Base-by-base conservation (phyloP, 768 basidiomycete genomes). In the Psilocybe cubensis region DNA sequence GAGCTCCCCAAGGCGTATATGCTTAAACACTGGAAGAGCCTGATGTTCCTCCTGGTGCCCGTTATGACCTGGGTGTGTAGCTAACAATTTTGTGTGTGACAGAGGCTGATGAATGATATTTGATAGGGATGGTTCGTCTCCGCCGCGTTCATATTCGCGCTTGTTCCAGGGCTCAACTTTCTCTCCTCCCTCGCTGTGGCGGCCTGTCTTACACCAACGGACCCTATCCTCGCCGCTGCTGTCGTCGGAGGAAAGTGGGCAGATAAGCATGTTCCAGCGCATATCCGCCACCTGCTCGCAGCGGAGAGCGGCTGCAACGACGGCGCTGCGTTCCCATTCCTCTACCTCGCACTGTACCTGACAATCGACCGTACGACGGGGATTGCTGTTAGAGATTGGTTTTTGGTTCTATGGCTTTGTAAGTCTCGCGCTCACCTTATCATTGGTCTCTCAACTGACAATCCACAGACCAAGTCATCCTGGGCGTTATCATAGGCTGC, bases 1-100 rank as follows among this genome's bases (percentile, higher is more conserved):
- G 97, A 99, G 69, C 79, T 98, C 69, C 97, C 97, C 21, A 94
- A 95, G 75, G 92, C 92, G 3, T 99, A 98, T 74, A 91, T 98
- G 83, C 77, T 80, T 20, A 82, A 85, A n/a, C 97, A 98, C 67
- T 97, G 95, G 94, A 88, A 83, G 66, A 94, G 92, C 62, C 67
- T 99, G 3, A 81, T 90, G 50, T 94, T 93, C 72, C 77, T 99
- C 2, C 79, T 98, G 20, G 82, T 83, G 21, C 91, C 91, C 7
- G 83, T 91, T 25, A 92, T 93, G 91, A 82, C 89, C 62, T 92
- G 88, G 87, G 91, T 92, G 60, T 25, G 89, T 81, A 18, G 9
- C 23, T 42, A 14, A 28, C 59, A 54, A 28, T 38, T 28, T 31
- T 27, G 7, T 29, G 41, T 43, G 24, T 44, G 18, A 14, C 29